Evolutionary conservation across 1,284 basidiomycete species (phyloP).

Genomic region (Ustilago cynodontis): DNA sequence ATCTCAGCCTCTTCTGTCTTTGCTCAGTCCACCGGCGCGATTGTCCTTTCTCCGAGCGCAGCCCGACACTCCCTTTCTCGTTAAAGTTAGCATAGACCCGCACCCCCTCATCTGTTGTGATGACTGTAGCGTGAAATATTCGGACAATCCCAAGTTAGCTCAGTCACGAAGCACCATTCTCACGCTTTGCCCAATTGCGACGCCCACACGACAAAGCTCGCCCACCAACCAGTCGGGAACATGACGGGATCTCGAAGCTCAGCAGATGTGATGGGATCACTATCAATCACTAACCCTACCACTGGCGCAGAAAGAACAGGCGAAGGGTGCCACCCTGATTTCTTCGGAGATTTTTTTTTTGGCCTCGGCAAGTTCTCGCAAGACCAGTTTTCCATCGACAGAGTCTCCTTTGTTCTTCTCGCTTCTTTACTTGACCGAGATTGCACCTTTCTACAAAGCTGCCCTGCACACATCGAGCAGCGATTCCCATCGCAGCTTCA

Average conservation of each 20-base stretch:
- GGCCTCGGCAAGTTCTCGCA: not conserved
- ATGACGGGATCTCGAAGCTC: not conserved
- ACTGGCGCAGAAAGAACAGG: not conserved
- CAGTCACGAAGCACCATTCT: not conserved
- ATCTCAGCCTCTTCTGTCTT: not conserved
- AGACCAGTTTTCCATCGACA: not conserved
- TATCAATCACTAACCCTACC: not conserved
- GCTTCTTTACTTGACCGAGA: not conserved
- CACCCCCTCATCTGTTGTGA: no score
- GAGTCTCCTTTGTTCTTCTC: not conserved
- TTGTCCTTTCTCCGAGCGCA: slow-evolving; percentile 5
- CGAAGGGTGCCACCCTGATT: slow-evolving; percentile 23
- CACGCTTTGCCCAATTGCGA: not conserved
- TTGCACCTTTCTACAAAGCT: not conserved
- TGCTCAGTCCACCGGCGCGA: slow-evolving; percentile 6
- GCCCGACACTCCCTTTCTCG: slow-evolving; percentile 16
- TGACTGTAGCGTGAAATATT: no score
- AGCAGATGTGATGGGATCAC: not conserved
- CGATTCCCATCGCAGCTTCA: not conserved
- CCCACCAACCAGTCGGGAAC: not conserved
- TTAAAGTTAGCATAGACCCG: no score
- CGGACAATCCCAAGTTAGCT: not conserved
- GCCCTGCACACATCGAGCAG: no score
- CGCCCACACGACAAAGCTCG: not conserved
- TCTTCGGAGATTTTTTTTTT: slow-evolving; percentile 26